Evolutionary conservation across 352 stramenopile genomes (phyloP), one percentile per base, ranked within the genome.

Genomic region (Phytopythium cucurbitacearum): DNA sequence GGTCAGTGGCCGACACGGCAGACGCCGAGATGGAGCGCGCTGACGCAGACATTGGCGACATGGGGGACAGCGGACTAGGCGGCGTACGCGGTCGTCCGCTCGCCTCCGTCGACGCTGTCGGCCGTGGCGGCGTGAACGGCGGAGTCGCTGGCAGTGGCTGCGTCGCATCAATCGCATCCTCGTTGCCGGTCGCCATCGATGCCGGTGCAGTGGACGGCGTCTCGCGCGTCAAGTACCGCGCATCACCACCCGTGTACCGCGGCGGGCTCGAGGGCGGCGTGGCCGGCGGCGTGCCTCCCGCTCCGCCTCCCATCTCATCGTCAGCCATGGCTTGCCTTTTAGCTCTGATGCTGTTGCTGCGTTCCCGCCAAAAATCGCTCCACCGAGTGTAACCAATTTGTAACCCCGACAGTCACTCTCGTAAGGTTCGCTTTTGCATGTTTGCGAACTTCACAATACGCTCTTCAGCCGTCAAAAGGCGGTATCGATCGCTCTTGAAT

Each of bases 1-100:
- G 76, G 51, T 89, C 78, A 1, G 84, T 94, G 33, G 84, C 84
- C 0, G 84, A 94, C 32, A 94, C 78, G 8, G 81, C 79, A 9
- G 81, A 92, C 40, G 74, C 79, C 21, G 84, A 94, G 43, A 92
- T 69, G 56, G 83, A 89, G 47, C 77, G 72, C 36, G 65, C 77
- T 9, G 84, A 94, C 35, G 84, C 64, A 28, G 64, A 73, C 40
- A 60, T 80, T 15, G 84, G 83, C 48, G 77, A 87, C 36, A 74
- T 58, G 5, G 76, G 76, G 6, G 82, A 91, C 51, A 71, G 64
- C 12, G 71, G 67, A 47, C 67, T 76, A 3, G 57, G 59, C 4
- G 68, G 71, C 40, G 67, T 69, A 28, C 40, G 59, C 46, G 69
- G 69, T 35, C 44, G 34, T n/a, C 35, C 15, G 35, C 51, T 40